phyloP scores from a whole-genome alignment of 2,329 filamentous ascomycete genomes.

The Colletotrichum magnum region DNA sequence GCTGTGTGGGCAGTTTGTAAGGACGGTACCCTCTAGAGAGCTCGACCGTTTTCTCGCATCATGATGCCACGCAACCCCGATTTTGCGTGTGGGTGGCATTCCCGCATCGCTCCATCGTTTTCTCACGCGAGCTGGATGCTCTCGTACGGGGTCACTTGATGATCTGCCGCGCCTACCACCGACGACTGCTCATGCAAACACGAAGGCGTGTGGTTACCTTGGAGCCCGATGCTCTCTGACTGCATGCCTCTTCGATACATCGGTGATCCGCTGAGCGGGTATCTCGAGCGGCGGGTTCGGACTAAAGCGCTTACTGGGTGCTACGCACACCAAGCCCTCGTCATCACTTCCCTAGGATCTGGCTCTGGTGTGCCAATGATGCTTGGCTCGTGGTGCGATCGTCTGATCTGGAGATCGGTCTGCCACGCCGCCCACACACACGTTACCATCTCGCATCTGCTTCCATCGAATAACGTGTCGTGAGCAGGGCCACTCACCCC shows the following conservation, averaged over 20 bases:
- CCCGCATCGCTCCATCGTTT: conserved; percentile 20
- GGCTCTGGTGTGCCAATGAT: conserved; percentile 28
- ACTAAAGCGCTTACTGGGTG: conserved; percentile 19
- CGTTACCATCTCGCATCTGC: conserved; percentile 34
- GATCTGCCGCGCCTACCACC: conserved; percentile 28
- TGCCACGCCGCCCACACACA: conserved; percentile 36
- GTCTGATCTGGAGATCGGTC: conserved; percentile 43
- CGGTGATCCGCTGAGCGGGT: conserved; percentile 1
- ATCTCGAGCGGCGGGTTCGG: conserved; percentile 24
- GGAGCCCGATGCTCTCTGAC: conserved; percentile 13
- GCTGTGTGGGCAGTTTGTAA: background rate
- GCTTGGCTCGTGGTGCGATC: conserved; percentile 39
- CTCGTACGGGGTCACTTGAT: conserved; percentile 19
- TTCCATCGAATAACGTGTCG: conserved; percentile 19
- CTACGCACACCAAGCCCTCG: conserved; percentile 14
- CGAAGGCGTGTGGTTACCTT: conserved; percentile 22
- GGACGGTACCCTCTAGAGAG: too few relatives aligned
- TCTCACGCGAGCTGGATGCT: conserved; percentile 8
- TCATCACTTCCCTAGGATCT: conserved; percentile 32
- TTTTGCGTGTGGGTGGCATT: conserved; percentile 1
- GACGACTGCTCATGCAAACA: conserved; percentile 19
- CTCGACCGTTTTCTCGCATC: conserved; percentile 3
- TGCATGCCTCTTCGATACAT: conserved; percentile 9
- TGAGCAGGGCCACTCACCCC: conserved; percentile 14
- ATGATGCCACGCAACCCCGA: background rate